Percentiles rank a stretch among this genome's conserved stretches.
phyloP scores from a whole-genome alignment of 2,329 filamentous ascomycete genomes.

The Dactylellina cionopaga region DNA sequence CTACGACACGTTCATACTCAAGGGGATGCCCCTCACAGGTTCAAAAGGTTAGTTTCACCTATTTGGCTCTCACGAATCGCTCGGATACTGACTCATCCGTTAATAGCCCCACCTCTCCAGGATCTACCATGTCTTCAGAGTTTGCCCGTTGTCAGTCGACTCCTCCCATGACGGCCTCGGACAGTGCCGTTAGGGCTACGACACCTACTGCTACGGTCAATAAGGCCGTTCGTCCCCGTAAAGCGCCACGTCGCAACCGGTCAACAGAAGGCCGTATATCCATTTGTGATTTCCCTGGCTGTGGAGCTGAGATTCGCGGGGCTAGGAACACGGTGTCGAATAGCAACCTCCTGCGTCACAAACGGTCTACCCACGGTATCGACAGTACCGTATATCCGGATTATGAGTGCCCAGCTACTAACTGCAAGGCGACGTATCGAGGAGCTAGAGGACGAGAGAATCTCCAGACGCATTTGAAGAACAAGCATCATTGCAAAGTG shows the following conservation, averaged over 20 bases:
- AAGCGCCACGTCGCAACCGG: constrained; percentile 18
- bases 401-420: constrained; percentile 15
- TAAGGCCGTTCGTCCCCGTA: constrained; percentile 16
- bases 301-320: constrained; percentile 44
- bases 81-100: not conserved
- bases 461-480: constrained; percentile 48
- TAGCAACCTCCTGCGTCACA: constrained; percentile 45
- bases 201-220: not conserved
- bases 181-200: not conserved
- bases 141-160: not conserved
- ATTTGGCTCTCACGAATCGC: not conserved
- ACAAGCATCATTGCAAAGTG: constrained; percentile 24
- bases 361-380: constrained; percentile 33
- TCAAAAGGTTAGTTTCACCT: not conserved
- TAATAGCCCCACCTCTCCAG: not conserved
- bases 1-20: too few species aligned
- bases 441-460: constrained; percentile 43
- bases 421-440: constrained; percentile 28
- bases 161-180: constrained; percentile 13
- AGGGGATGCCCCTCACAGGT: too few species aligned
- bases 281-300: constrained; percentile 41
- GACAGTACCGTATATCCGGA: constrained; percentile 14
- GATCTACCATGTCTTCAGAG: not conserved
- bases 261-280: constrained; percentile 31
- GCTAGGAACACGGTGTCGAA: constrained; percentile 45